A percentile compares a stretch with the other conserved stretches of the same genome.
phyloP scores from a whole-genome alignment of 164 flowering plant species.

The Umbilicus rupestris region DNA sequence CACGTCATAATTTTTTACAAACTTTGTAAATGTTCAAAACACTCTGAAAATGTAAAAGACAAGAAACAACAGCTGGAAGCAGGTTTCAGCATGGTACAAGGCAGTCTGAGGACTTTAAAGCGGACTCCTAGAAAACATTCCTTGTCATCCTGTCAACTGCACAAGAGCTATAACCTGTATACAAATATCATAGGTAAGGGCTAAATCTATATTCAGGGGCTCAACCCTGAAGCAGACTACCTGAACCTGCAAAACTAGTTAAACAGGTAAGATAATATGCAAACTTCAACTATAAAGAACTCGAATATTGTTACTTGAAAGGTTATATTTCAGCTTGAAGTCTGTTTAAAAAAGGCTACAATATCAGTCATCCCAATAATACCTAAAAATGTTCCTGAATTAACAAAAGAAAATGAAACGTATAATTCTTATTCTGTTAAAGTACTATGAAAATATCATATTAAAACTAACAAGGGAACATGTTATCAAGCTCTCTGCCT shows the following conservation, averaged over 20 bases:
- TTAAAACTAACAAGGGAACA: too few relatives aligned
- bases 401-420: too few relatives aligned
- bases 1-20: too few relatives aligned
- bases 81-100: neutral
- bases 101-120: neutral
- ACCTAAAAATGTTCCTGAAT: too few relatives aligned
- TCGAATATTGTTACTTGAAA: slow-evolving; percentile 7
- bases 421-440: too few relatives aligned
- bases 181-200: slow-evolving; percentile 37
- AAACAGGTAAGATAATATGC: slow-evolving; percentile 22
- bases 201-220: slow-evolving; percentile 20
- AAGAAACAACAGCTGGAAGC: neutral
- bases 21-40: too few relatives aligned
- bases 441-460: too few relatives aligned
- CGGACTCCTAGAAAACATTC: neutral
- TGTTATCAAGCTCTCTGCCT: too few relatives aligned
- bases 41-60: too few relatives aligned
- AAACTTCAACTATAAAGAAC: slow-evolving; percentile 3
- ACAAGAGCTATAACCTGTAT: slow-evolving; percentile 21
- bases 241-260: slow-evolving; percentile 70
- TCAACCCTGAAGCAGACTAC: slow-evolving; percentile 38
- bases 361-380: neutral
- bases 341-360: neutral
- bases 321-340: neutral
- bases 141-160: neutral